Conservation (phyloP, 23 red algal species). For the Pyropia yezoensis region DNA sequence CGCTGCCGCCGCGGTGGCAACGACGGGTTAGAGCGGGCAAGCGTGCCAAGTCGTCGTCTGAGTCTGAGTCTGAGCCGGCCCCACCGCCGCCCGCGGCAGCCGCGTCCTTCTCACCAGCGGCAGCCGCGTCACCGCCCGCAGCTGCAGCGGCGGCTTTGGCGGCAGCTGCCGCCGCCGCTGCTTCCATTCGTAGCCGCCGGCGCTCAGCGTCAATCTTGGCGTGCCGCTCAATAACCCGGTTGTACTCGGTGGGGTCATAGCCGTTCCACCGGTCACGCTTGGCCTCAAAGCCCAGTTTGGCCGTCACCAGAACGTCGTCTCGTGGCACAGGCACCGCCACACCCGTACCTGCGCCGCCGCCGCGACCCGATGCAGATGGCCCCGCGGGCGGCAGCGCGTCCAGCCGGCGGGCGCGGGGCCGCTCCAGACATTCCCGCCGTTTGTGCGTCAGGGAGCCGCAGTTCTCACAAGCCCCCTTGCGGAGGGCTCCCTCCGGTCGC, state of each 20-base stretch:
- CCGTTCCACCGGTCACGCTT: slow-evolving; percentile 89
- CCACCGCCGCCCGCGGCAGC: slow-evolving; percentile 1
- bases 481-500: slow-evolving; percentile 7
- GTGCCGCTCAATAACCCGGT: slow-evolving; percentile 12
- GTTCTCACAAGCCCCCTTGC: slow-evolving; percentile 77
- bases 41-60: background rate
- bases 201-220: slow-evolving; percentile 15
- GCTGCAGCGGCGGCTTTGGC: no score
- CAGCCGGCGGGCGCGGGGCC: slow-evolving; percentile 16
- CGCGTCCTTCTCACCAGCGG: background rate
- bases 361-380: background rate
- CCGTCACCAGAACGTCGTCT: slow-evolving; percentile 53
- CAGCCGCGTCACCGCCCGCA: background rate
- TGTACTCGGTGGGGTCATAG: slow-evolving; percentile 55
- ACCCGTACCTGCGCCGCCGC: slow-evolving; percentile 40
- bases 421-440: slow-evolving; percentile 62
- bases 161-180: background rate
- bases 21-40: no score
- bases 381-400: background rate
- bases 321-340: slow-evolving; percentile 24
- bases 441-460: slow-evolving; percentile 79
- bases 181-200: slow-evolving; percentile 6
- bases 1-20: no score
- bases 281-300: slow-evolving; percentile 69
- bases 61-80: slow-evolving; percentile 17